phyloP scores from a whole-genome alignment of 306 rosid genomes.

The Cucurbita moschata region DNA sequence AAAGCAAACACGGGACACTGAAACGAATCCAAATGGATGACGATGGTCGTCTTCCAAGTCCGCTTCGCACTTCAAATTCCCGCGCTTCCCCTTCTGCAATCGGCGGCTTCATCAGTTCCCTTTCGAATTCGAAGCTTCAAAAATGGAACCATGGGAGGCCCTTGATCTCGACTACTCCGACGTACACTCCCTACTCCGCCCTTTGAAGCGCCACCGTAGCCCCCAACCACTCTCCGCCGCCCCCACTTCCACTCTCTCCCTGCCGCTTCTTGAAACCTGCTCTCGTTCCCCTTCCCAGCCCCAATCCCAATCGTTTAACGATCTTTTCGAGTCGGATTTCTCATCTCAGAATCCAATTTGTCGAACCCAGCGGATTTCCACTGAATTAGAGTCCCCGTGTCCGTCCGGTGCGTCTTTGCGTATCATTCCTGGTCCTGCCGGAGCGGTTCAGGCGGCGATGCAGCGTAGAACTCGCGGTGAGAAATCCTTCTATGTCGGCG shows the following conservation, averaged over 20 bases:
- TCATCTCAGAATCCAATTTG: neutral
- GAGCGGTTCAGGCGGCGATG: slow-evolving; percentile 56
- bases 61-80: neutral
- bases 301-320: neutral
- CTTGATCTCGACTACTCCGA: slow-evolving; percentile 57
- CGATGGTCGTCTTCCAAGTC: neutral
- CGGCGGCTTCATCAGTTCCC: neutral
- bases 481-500: neutral
- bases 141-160: slow-evolving; percentile 41
- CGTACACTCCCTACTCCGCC: slow-evolving; percentile 32
- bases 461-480: slow-evolving; percentile 23
- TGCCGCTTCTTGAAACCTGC: slow-evolving; percentile 3
- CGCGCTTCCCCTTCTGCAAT: neutral
- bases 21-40: neutral
- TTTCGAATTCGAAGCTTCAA: neutral
- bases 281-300: neutral
- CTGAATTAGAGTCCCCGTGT: neutral
- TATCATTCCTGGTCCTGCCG: slow-evolving; percentile 79
- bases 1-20: neutral
- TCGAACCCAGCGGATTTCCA: neutral
- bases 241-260: neutral
- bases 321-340: neutral
- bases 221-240: neutral
- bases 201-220: slow-evolving; percentile 8
- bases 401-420: neutral